Base-by-base conservation (phyloP, 352 stramenopile genomes). In the Phytophthora tubulina region DNA sequence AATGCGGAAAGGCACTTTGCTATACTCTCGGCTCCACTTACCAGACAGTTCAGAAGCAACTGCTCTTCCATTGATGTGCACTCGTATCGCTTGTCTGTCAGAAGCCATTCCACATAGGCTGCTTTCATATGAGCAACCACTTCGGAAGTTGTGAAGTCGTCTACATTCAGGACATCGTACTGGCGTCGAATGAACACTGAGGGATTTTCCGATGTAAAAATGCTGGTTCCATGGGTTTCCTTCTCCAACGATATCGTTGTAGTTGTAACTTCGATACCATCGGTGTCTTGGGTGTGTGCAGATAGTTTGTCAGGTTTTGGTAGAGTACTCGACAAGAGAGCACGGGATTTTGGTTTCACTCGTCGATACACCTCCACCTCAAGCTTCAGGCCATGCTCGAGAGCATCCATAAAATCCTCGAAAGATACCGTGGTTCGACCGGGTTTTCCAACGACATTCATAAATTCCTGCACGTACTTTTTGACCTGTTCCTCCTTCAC, bases 381-480 rank as follows among this genome's bases (percentile, higher is more conserved):
- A 4, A 94, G 78, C 70, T 94, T 92, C 0, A 94, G 72, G 4
- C 87, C 87, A 63, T 92, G 83, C 39, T 94, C 84, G 0, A 94
- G 66, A 48, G 87, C 87, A 17, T 88, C 76, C 77, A 90, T 93
- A 51, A 94, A 94, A 68, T 94, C 87, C 6, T 94, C 85, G 39
- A 94, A 93, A 11, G 85, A 92, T 5, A 94, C 87, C 42, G 85
- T 94, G 14, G 81, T 83, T 48, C 87, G 90, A 15, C 70, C 52
- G 54, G 92, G 84, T 57, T 81, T 82, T 53, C 92, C 87, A 14
- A 93, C 87, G 15, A 91, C 70, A 10, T 82, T 64, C 85, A 94
- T 94, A 55, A 94, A 94, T 15, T 91, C 79, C 3, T 69, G 72
- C 10, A 93, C 85, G 73, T 94, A 94, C 35, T 82, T 81, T 45